Conservation (phyloP, 306 rosid species). For the Trichosanthes truncata region DNA sequence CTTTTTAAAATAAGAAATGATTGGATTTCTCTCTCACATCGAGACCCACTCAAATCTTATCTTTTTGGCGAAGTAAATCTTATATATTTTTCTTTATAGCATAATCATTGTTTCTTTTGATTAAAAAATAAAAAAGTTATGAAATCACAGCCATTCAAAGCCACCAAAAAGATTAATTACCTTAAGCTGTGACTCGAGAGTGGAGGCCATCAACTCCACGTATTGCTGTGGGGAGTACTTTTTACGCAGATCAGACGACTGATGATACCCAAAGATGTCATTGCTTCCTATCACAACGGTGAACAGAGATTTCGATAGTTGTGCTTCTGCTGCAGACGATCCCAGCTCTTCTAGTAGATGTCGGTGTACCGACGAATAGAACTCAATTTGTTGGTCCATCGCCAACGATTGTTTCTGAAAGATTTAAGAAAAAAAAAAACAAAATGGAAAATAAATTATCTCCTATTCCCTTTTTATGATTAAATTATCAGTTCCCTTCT, state of each 20-base stretch:
- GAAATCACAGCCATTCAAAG: neutral
- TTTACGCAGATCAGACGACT: constrained; percentile 24
- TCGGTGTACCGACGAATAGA: constrained; percentile 25
- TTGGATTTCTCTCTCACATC: neutral
- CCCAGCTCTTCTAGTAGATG: constrained; percentile 26
- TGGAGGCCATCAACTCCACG: constrained; percentile 32
- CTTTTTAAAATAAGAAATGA: neutral
- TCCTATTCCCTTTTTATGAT: too few relatives aligned
- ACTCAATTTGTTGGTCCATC: constrained; percentile 50
- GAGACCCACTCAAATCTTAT: neutral
- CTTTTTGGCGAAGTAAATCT: neutral
- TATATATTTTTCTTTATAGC: neutral
- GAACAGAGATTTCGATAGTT: constrained; percentile 53
- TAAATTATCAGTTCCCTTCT: too few relatives aligned
- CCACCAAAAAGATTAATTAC: constrained; percentile 8
- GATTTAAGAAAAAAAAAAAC: neutral
- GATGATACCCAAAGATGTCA: constrained; percentile 52
- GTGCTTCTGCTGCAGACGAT: constrained; percentile 19
- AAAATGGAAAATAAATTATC: too few relatives aligned
- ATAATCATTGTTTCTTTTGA: neutral
- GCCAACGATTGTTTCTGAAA: constrained; percentile 35
- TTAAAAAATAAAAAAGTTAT: too few relatives aligned
- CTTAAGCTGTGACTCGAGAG: constrained; percentile 46
- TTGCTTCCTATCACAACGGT: constrained; percentile 58
- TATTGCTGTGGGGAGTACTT: constrained; percentile 48